phyloP scores from a whole-genome alignment of 257 asterid species.

The Primulina tabacum region DNA sequence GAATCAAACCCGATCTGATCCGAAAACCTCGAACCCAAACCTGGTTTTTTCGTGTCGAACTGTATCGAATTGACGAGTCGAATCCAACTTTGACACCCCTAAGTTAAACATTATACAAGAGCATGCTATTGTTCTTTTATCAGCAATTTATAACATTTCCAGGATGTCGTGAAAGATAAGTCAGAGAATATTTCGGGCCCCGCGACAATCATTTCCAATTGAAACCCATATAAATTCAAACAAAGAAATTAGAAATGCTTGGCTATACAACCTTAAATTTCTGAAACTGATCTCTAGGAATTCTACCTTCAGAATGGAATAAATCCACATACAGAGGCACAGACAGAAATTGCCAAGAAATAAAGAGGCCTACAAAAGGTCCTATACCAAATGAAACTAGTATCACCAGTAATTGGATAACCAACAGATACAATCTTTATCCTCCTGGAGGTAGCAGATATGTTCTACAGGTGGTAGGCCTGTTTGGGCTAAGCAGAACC shows the following conservation, averaged over 20 bases:
- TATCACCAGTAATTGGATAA: neutral
- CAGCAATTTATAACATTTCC: neutral
- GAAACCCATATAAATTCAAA: neutral
- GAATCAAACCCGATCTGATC: too few relatives aligned
- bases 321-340: neutral
- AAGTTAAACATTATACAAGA: too few relatives aligned
- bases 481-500: neutral
- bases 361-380: neutral
- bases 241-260: neutral
- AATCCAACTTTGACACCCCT: too few relatives aligned
- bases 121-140: neutral
- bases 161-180: neutral
- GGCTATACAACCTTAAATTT: neutral
- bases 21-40: too few relatives aligned
- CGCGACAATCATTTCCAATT: neutral
- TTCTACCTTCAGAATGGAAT: neutral
- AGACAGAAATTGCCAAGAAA: neutral
- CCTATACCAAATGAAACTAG: neutral
- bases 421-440: neutral
- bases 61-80: too few relatives aligned
- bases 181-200: neutral
- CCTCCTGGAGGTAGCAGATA: neutral
- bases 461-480: neutral
- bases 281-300: neutral
- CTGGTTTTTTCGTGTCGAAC: too few relatives aligned